Conservation (phyloP, 345 rosid genomes). For the Lumnitzera racemosa region DNA sequence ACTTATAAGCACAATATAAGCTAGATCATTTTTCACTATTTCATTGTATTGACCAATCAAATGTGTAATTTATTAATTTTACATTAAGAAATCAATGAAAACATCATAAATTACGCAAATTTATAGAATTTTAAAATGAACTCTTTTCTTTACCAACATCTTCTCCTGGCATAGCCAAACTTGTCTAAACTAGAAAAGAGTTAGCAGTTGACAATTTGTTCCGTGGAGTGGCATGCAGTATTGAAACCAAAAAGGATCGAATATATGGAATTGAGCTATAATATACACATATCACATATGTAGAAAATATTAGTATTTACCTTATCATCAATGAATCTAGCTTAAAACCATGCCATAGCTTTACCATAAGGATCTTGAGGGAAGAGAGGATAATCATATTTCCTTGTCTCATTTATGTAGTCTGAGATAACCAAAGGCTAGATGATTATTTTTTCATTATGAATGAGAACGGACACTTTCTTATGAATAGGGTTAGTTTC, state of each 20-base stretch:
- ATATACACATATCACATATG: too few species aligned
- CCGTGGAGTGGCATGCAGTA: neutral
- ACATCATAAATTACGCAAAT: too few species aligned
- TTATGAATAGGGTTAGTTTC: conserved; percentile 24
- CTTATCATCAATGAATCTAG: conserved; percentile 24
- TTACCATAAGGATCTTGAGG: conserved; percentile 15
- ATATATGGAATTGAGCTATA: too few species aligned
- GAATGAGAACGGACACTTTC: conserved; percentile 27
- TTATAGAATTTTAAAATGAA: too few species aligned
- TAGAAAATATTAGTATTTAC: neutral
- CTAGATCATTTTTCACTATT: too few species aligned
- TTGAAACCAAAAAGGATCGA: too few species aligned
- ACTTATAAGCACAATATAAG: too few species aligned
- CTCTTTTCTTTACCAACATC: neutral
- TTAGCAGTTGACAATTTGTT: neutral
- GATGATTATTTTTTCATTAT: conserved; percentile 12
- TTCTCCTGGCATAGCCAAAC: neutral
- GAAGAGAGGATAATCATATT: conserved; percentile 10
- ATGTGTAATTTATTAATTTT: too few species aligned
- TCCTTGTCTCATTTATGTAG: conserved; percentile 32
- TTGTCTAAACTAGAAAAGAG: neutral
- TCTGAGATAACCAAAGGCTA: conserved; percentile 21
- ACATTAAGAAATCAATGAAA: too few species aligned
- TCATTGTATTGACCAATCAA: too few species aligned
- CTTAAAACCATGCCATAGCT: conserved; percentile 27